Conservation (phyloP, 352 stramenopile species). For the Phytopythium ostracodes region DNA sequence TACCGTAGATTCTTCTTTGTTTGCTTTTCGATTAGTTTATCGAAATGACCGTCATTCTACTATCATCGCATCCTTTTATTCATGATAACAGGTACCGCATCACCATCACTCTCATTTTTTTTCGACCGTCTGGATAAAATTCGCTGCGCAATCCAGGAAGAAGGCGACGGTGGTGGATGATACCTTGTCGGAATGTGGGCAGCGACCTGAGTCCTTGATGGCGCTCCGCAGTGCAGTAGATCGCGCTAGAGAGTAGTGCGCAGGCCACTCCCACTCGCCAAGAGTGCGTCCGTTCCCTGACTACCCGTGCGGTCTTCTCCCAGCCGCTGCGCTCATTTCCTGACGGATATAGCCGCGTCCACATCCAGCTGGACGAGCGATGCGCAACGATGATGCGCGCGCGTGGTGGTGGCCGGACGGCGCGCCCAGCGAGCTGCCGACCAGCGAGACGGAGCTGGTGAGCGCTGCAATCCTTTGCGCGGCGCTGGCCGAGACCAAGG, state of each 20-base stretch:
- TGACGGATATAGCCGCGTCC: background rate
- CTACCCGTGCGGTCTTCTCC: background rate
- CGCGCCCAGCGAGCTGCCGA: constrained; percentile 17
- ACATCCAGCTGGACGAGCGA: background rate
- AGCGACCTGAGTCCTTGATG: background rate
- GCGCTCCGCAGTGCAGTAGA: no score
- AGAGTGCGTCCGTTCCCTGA: no score
- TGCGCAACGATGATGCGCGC: constrained; percentile 5
- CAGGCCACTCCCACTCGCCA: no score
- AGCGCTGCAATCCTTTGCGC: constrained; percentile 76
- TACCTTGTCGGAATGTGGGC: constrained; percentile 1
- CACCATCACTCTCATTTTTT: constrained; percentile 1
- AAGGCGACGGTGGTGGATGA: background rate
- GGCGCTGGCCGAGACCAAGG: constrained; percentile 37
- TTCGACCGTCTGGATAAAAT: background rate
- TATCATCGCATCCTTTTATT: no score
- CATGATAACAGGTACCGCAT: background rate
- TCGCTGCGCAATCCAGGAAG: constrained; percentile 9
- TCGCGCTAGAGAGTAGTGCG: background rate
- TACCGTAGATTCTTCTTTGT: background rate
- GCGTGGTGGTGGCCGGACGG: constrained; percentile 42
- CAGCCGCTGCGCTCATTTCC: background rate
- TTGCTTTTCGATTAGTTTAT: background rate
- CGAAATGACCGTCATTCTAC: no score
- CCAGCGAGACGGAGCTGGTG: constrained; percentile 68